A percentile compares a stretch with the other conserved stretches of the same genome.
These are phyloP conservation scores for Penicillium griseofulvum DNA, from an alignment of 2,329 filamentous ascomycete species.

Conservation along the genomic window DNA sequence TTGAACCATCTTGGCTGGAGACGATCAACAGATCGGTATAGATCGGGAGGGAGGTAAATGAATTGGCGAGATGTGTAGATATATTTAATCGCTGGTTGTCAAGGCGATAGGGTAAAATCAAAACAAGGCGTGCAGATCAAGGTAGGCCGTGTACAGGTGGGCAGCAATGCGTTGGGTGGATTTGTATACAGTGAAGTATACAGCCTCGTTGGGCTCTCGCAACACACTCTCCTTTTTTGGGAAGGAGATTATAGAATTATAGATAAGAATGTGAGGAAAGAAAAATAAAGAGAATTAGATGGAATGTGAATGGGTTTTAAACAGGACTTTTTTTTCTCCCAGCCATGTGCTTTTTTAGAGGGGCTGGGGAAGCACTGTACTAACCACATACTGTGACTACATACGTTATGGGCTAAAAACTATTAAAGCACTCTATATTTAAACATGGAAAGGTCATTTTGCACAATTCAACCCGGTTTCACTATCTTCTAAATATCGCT, in stretches of 20 bases:
- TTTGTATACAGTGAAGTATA: slow-evolving; percentile 7
- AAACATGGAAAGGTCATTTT: too few relatives aligned
- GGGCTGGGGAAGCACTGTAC: slow-evolving; percentile 17
- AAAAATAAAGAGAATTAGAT: background rate
- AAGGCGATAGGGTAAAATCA: background rate
- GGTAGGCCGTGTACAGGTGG: background rate
- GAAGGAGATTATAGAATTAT: background rate
- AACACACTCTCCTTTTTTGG: background rate
- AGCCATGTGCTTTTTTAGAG: slow-evolving; percentile 25
- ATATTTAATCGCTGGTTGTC: background rate
- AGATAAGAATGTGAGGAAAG: slow-evolving; percentile 6
- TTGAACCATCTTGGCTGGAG: slow-evolving; percentile 38
- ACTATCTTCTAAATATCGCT: too few relatives aligned
- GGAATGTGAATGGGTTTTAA: slow-evolving; percentile 18
- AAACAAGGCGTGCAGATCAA: background rate
- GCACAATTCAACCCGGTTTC: too few relatives aligned
- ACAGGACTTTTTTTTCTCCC: slow-evolving; percentile 10
- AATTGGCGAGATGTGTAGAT: background rate
- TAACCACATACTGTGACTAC: background rate
- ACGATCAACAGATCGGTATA: background rate
- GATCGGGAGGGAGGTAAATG: background rate
- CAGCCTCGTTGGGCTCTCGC: background rate
- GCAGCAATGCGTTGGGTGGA: slow-evolving; percentile 3
- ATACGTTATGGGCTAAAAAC: background rate
- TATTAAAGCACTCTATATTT: background rate